Conservation (phyloP, 805 yeast species). For the Pichia californica region DNA sequence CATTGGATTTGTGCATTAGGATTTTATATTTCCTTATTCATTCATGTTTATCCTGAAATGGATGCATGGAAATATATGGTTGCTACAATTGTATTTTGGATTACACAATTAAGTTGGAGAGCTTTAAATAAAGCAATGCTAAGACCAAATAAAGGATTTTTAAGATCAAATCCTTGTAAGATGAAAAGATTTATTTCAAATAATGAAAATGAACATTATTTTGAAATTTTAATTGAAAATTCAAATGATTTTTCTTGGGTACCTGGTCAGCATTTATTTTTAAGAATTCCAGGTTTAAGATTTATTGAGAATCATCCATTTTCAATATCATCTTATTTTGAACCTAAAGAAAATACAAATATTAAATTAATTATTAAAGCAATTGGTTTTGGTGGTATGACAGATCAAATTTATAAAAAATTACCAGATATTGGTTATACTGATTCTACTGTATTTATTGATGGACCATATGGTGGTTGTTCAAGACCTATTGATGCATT, state of each 20-base stretch:
- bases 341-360: slow-evolving; percentile 18
- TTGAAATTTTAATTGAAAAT: slow-evolving; percentile 31
- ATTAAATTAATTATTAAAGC: slow-evolving; percentile 42
- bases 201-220: slow-evolving; percentile 26
- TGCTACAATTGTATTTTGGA: slow-evolving; percentile 49
- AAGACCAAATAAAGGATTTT: slow-evolving; percentile 36
- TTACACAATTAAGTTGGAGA: slow-evolving; percentile 41
- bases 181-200: slow-evolving; percentile 31
- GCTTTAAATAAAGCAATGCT: slow-evolving; percentile 39
- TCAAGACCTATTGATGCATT: slow-evolving; percentile 40
- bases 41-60: slow-evolving; percentile 35
- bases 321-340: slow-evolving; percentile 36
- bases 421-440: slow-evolving; percentile 24
- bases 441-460: slow-evolving; percentile 33
- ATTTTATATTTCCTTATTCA: slow-evolving; percentile 39
- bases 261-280: slow-evolving; percentile 51
- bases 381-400: slow-evolving; percentile 36
- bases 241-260: slow-evolving; percentile 37
- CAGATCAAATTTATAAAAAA: slow-evolving; percentile 29
- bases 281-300: slow-evolving; percentile 39
- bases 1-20: slow-evolving; percentile 51
- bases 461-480: slow-evolving; percentile 56
- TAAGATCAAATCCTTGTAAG: slow-evolving; percentile 20
- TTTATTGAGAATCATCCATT: slow-evolving; percentile 52
- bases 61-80: slow-evolving; percentile 38